These are phyloP conservation scores for Eutrema salsugineum DNA, from an alignment of 441 rosid species.

Conservation along the genomic window DNA sequence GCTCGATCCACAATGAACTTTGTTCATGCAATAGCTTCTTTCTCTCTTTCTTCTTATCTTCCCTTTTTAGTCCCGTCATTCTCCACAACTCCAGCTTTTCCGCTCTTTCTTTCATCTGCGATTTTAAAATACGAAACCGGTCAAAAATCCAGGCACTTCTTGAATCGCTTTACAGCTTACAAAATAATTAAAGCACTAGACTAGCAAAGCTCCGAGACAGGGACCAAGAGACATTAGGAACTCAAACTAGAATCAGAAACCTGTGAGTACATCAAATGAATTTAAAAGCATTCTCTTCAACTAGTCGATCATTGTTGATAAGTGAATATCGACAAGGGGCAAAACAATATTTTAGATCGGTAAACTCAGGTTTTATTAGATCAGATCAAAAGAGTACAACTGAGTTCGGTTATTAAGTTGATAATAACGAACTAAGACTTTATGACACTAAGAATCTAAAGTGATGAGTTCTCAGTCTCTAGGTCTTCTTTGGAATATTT, in stretches of 20 bases:
- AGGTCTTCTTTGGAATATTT: too few species aligned
- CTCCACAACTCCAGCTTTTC: constrained; percentile 77
- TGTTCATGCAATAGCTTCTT: constrained; percentile 37
- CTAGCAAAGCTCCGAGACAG: not conserved
- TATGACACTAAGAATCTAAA: too few species aligned
- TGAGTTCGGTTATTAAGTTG: too few species aligned
- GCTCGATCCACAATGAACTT: constrained; percentile 70
- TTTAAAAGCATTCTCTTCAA: not conserved
- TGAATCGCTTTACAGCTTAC: not conserved
- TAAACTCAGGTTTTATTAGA: too few species aligned
- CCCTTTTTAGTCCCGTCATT: constrained; percentile 39
- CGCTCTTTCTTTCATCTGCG: constrained; percentile 67
- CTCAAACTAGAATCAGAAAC: not conserved
- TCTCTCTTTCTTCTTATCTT: constrained; percentile 44
- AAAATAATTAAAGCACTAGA: not conserved
- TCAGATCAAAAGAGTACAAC: too few species aligned
- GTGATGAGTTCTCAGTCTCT: too few species aligned
- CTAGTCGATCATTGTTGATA: too few species aligned
- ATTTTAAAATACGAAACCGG: not conserved
- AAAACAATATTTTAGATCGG: too few species aligned
- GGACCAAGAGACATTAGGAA: not conserved
- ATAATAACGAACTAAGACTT: too few species aligned
- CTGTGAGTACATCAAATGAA: not conserved
- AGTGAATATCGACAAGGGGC: too few species aligned
- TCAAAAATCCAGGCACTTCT: not conserved